Conservation (phyloP, 169 alveolate genomes). For the Eimeria sp. region DNA sequence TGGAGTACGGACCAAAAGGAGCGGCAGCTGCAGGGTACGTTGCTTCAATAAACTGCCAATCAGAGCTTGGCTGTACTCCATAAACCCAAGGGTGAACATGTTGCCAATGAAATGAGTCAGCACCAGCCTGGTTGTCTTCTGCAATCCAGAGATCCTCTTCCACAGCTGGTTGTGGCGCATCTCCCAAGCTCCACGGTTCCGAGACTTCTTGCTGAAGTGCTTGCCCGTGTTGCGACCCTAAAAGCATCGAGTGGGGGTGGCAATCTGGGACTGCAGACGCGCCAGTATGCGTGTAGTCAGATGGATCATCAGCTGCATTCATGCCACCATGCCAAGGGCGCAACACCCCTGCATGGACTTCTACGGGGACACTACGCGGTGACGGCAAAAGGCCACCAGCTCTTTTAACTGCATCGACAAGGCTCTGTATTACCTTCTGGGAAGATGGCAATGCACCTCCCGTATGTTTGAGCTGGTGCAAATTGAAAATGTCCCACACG, state of each 20-base stretch:
- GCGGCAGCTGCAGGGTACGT: not conserved
- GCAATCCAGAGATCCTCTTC: not conserved
- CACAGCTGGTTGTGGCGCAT: not conserved
- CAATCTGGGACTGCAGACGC: not conserved
- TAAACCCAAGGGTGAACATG: not conserved
- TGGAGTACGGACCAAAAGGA: not conserved
- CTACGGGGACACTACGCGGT: not conserved
- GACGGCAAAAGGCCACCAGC: slow-evolving; percentile 19
- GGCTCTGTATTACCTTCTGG: not conserved
- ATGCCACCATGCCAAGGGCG: not conserved
- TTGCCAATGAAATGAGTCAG: not conserved
- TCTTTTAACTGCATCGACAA: not conserved
- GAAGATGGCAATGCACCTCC: not conserved
- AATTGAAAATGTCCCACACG: not conserved
- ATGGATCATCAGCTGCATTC: not conserved
- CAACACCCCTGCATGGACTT: not conserved
- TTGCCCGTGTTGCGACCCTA: not conserved
- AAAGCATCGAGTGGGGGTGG: not conserved
- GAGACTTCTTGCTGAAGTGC: not conserved
- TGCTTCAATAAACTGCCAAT: not conserved
- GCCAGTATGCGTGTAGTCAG: not conserved
- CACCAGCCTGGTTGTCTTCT: not conserved
- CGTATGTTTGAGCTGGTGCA: not conserved
- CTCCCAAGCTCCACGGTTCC: not conserved
- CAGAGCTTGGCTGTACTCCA: not conserved